A percentile compares a stretch with the other conserved stretches of the same genome.
Evolutionary conservation across 176 grass and related monocot species (phyloP).

Genomic region (Echinochloa phyllopogon): DNA sequence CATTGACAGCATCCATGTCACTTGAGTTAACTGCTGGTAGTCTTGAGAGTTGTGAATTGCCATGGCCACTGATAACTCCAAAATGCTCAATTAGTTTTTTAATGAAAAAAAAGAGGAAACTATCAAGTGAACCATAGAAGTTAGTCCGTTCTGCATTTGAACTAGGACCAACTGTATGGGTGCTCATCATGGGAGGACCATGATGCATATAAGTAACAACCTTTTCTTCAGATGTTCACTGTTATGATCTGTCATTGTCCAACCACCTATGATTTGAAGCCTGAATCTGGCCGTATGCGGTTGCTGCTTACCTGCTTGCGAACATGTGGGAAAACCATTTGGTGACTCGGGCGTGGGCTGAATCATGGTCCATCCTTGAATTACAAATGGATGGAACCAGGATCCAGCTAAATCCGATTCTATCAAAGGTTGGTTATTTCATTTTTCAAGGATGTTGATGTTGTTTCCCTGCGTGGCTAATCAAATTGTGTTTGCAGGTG

Average conservation of each 20-base stretch:
- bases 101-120: not conserved
- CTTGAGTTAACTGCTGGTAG: not conserved
- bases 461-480: not conserved
- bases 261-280: not conserved
- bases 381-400: not conserved
- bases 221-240: conserved; percentile 30
- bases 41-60: not conserved
- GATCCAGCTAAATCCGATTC: not conserved
- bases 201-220: conserved; percentile 16
- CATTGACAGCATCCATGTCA: not conserved
- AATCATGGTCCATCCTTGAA: conserved; percentile 7
- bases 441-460: not conserved
- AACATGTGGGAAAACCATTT: not conserved
- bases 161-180: conserved; percentile 4
- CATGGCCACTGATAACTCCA: not conserved
- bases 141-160: not conserved
- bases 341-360: not conserved
- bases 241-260: not conserved
- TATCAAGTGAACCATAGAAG: not conserved
- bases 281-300: not conserved
- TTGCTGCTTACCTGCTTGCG: not conserved
- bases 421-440: not conserved
- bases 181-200: conserved; percentile 1
- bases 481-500: conserved; percentile 23
- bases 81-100: not conserved